Evolutionary conservation across 2,329 filamentous ascomycete genomes (phyloP), one percentile per base, ranked within the genome.

Genomic region (Hypoxylon sp.): DNA sequence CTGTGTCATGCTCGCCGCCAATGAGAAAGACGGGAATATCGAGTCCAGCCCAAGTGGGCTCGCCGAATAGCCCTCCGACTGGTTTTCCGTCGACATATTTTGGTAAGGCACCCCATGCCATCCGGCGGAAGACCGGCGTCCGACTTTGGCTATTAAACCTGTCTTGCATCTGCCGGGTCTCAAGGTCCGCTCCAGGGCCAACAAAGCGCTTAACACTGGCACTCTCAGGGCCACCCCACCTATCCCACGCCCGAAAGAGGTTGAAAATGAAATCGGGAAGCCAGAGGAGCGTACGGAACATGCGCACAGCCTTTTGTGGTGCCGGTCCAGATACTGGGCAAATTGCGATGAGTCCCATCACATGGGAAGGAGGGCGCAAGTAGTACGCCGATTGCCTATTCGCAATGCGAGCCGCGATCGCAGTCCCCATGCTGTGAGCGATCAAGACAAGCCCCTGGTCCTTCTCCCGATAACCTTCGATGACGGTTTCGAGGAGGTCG

Each of bases 401-500:
- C 9, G 93, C 90, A 56, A 98, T 82, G 14, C 91, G 82, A 25
- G 92, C 90, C 5, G 91, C 89, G 19, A 98, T 82, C 2, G 92
- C 92, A 64, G 92, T 94, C 5, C 96, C 96, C 88, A 98, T 91
- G 77, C 93, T 97, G 76, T 99, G 96, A 1, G 91, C 93, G 65
- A 98, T 88, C 30, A 98, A 79, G 19, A 98, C 86, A 13, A 97
- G 86, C 2, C 89, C 87, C 78, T 97, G 94, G 0, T 87, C 83
- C 46, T 85, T 86, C 70, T 92, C 89, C 43, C 91, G 88, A 75
- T 95, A 88, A 49, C 89, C 85, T 41, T 93, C 87, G 65, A 98
- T 94, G 32, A 93, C 87, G 1, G 84, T 85, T 62, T 90, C 90
- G 13, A 98, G 83, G 10, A 99, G 83, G 72, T 93, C 91, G 3